These are phyloP conservation scores for Aspergillus carlsbadensis DNA, from an alignment of 495 filamentous ascomycete species.

Conservation along the genomic window DNA sequence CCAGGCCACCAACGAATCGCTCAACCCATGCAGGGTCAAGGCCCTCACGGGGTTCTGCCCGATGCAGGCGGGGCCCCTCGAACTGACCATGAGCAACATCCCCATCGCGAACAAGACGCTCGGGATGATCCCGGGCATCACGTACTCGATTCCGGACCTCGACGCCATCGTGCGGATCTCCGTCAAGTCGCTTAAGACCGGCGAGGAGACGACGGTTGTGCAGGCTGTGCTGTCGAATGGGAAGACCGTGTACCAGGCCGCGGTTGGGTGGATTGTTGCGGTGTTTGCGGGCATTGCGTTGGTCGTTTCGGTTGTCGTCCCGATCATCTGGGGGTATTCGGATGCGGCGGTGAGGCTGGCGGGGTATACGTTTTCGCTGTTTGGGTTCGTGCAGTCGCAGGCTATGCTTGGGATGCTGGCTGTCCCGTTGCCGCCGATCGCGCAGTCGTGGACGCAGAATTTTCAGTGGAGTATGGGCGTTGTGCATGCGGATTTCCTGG, in stretches of 20 bases:
- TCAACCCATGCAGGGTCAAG: conserved; percentile 67
- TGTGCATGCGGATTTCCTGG: conserved; percentile 80
- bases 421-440: conserved; percentile 81
- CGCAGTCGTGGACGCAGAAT: conserved; percentile 92
- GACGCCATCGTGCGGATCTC: conserved; percentile 80
- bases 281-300: conserved; percentile 81
- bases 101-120: conserved; percentile 54
- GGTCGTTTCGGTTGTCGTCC: conserved; percentile 73
- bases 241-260: conserved; percentile 84
- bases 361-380: conserved; percentile 84
- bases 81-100: conserved; percentile 57
- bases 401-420: conserved; percentile 87
- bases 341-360: conserved; percentile 95
- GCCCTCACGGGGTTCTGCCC: conserved; percentile 26
- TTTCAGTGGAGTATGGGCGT: conserved; percentile 99
- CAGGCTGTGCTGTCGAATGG: conserved; percentile 87
- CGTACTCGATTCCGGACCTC: conserved; percentile 88
- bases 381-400: conserved; percentile 93
- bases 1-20: conserved; percentile 51
- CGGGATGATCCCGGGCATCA: conserved; percentile 70
- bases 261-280: conserved; percentile 86
- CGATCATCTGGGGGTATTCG: conserved; percentile 76
- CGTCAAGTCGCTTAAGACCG: conserved; percentile 63
- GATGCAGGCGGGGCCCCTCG: conserved; percentile 84
- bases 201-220: conserved; percentile 73